A percentile compares a stretch with the other conserved stretches of the same genome.
Conservation (phyloP, 495 filamentous ascomycete genomes). For the Thermothielavioides terrestris region DNA sequence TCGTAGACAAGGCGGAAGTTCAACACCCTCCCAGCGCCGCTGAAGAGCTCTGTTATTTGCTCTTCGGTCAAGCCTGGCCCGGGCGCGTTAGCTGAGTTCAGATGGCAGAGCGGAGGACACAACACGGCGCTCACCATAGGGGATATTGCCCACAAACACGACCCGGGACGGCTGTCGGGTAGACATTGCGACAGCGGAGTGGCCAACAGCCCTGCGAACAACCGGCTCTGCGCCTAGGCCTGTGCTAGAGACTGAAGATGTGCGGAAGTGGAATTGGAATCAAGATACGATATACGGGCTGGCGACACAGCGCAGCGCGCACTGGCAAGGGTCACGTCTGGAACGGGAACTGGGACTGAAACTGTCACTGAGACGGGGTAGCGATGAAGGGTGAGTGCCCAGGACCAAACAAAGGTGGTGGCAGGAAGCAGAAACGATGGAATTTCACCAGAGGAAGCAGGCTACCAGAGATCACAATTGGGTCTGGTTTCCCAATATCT, state of each 20-base stretch:
- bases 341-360: background rate
- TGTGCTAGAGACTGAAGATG: background rate
- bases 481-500: background rate
- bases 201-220: background rate
- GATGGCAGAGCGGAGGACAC: background rate
- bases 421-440: conserved; percentile 4
- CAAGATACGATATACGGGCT: background rate
- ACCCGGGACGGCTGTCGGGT: conserved; percentile 43
- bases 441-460: conserved; percentile 6
- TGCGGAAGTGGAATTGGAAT: background rate
- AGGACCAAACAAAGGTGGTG: background rate
- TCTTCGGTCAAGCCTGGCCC: conserved; percentile 78
- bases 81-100: background rate
- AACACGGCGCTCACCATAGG: conserved; percentile 45
- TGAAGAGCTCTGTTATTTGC: conserved; percentile 85
- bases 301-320: background rate
- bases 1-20: conserved; percentile 94
- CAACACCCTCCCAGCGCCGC: conserved; percentile 76
- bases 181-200: conserved; percentile 39
- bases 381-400: background rate
- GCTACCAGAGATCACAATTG: conserved; percentile 8
- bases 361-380: too few relatives aligned
- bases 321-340: background rate
- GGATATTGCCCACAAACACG: conserved; percentile 81
- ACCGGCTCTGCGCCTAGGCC: background rate